A percentile compares a stretch with the other conserved stretches of the same genome.
phyloP scores from a whole-genome alignment of 768 basidiomycete species.

The Cystofilobasidium ferigula region DNA sequence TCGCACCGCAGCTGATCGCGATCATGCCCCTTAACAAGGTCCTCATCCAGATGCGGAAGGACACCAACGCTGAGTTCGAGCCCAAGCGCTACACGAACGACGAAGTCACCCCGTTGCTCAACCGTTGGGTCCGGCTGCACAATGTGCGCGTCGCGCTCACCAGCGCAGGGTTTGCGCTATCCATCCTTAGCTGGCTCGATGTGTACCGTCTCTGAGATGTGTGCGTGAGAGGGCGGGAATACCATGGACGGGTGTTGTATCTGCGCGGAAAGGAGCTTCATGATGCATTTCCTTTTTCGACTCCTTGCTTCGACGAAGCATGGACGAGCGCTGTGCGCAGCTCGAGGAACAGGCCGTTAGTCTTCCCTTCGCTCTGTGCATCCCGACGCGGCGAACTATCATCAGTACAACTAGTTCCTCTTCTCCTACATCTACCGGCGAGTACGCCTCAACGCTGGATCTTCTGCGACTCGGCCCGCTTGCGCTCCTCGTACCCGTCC shows the following conservation, averaged over 20 bases:
- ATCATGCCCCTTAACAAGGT: not conserved
- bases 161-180: not conserved
- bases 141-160: not conserved
- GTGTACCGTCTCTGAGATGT: not conserved
- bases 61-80: not conserved
- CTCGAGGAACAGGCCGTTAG: too few species aligned
- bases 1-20: not conserved
- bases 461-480: not conserved
- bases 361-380: too few species aligned
- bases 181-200: not conserved
- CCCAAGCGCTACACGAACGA: not conserved
- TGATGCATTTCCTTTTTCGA: too few species aligned
- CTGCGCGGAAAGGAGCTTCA: too few species aligned
- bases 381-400: too few species aligned
- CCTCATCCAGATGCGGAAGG: not conserved
- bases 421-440: too few species aligned
- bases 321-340: too few species aligned
- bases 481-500: conserved; percentile 22
- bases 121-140: not conserved
- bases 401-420: too few species aligned
- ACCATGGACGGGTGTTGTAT: too few species aligned
- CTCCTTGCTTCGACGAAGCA: too few species aligned
- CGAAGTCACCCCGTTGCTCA: not conserved
- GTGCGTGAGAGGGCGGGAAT: too few species aligned
- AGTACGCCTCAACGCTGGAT: conserved; percentile 20